Evolutionary conservation across 1,284 basidiomycete species (phyloP).

Genomic region (Ustilago xerochloae): DNA sequence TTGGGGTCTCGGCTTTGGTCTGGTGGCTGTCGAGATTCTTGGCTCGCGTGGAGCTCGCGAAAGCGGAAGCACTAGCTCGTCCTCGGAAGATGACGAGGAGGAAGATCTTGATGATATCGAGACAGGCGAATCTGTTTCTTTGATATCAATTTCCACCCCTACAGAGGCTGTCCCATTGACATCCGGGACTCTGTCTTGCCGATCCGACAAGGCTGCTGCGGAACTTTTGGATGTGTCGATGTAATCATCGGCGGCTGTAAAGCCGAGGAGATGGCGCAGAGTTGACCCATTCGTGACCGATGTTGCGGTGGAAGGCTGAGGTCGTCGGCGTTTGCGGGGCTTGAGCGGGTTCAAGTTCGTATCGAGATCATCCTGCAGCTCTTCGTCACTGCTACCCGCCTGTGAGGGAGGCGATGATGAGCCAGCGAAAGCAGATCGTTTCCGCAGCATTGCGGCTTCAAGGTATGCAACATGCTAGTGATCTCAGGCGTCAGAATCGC

Average conservation of each 20-base stretch:
- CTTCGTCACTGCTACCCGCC: conserved; percentile 19
- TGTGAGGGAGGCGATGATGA: neutral
- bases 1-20: neutral
- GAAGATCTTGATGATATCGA: neutral
- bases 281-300: neutral
- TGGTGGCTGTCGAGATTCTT: neutral
- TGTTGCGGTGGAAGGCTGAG: neutral
- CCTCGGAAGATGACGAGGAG: conserved; percentile 10
- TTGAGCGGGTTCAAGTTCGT: neutral
- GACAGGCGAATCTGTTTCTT: too few species aligned
- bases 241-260: conserved; percentile 36
- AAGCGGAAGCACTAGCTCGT: conserved; percentile 21
- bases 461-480: neutral
- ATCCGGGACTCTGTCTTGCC: too few species aligned
- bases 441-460: conserved; percentile 11
- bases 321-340: conserved; percentile 14
- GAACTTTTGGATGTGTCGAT: conserved; percentile 16
- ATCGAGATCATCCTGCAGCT: neutral
- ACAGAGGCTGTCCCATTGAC: too few species aligned
- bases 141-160: neutral
- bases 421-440: neutral
- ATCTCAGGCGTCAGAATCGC: too few species aligned
- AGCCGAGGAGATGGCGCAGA: conserved; percentile 30
- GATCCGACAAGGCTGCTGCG: neutral
- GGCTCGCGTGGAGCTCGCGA: conserved; percentile 9